These are phyloP conservation scores for Cardamine resedifolia DNA, from an alignment of 345 rosid species.

Conservation along the genomic window DNA sequence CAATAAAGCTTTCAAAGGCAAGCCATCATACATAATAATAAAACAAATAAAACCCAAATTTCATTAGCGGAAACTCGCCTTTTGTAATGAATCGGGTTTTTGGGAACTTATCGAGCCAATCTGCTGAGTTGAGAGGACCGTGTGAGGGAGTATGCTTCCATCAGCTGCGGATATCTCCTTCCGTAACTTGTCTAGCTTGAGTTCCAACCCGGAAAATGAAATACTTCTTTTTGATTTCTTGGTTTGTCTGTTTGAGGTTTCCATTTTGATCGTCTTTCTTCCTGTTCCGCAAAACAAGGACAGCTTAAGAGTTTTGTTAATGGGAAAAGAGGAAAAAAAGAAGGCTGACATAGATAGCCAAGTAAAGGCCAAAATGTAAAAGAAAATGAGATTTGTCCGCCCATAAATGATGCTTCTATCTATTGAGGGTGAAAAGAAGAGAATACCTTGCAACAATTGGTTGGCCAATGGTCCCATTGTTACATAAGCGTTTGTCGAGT, in stretches of 20 bases:
- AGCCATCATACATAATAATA: not conserved
- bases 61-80: constrained; percentile 45
- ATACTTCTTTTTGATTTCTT: constrained; percentile 51
- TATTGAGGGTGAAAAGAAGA: constrained; percentile 22
- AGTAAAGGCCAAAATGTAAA: not conserved
- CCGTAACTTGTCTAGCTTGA: constrained; percentile 73
- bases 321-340: not conserved
- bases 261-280: constrained; percentile 62
- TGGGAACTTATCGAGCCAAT: constrained; percentile 57
- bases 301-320: not conserved
- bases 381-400: not conserved
- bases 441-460: constrained; percentile 70
- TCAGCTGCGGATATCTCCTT: constrained; percentile 64
- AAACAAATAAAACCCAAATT: not conserved
- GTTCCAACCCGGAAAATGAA: constrained; percentile 53
- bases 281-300: constrained; percentile 41
- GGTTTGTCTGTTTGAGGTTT: constrained; percentile 50
- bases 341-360: not conserved
- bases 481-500: constrained; percentile 91
- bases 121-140: constrained; percentile 73
- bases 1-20: constrained; percentile 8
- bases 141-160: constrained; percentile 86
- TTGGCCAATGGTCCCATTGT: constrained; percentile 76
- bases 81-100: constrained; percentile 57
- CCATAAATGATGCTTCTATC: not conserved